phyloP scores from a whole-genome alignment of 2,329 filamentous ascomycete genomes.

The Monosporascus sp. region DNA sequence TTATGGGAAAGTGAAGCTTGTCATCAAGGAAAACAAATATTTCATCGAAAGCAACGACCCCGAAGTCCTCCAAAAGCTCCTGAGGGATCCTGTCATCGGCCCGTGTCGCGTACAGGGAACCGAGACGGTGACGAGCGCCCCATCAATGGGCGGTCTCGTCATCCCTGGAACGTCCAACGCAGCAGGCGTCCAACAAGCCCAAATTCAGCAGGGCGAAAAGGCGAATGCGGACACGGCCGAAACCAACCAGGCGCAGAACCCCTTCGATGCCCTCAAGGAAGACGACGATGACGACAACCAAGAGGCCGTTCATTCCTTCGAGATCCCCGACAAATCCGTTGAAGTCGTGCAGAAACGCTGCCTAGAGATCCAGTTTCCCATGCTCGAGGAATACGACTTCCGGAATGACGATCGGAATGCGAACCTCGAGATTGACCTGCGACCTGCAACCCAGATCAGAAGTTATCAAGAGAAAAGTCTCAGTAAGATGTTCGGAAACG shows the following conservation, averaged over 20 bases:
- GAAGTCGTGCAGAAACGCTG: slow-evolving; percentile 88
- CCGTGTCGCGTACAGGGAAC: slow-evolving; percentile 69
- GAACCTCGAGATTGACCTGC: slow-evolving; percentile 88
- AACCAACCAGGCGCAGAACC: slow-evolving; percentile 56
- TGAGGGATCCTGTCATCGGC: slow-evolving; percentile 79
- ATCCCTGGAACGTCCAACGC: slow-evolving; percentile 95
- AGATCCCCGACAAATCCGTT: slow-evolving; percentile 77
- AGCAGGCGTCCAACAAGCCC: slow-evolving; percentile 75
- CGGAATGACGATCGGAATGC: slow-evolving; percentile 84
- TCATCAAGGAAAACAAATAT: slow-evolving; percentile 90
- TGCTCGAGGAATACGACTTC: slow-evolving; percentile 97
- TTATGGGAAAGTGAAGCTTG: slow-evolving; percentile 93
- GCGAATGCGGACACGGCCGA: slow-evolving; percentile 42
- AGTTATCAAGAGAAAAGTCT: slow-evolving; percentile 95
- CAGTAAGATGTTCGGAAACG: slow-evolving; percentile 99
- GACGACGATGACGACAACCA: slow-evolving; percentile 85
- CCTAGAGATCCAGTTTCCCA: slow-evolving; percentile 76
- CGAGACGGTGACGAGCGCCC: slow-evolving; percentile 72
- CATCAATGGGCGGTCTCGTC: slow-evolving; percentile 79
- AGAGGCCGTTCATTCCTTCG: slow-evolving; percentile 87
- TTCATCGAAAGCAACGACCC: slow-evolving; percentile 91
- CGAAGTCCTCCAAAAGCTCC: slow-evolving; percentile 76
- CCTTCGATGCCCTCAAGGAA: slow-evolving; percentile 67
- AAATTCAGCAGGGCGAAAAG: slow-evolving; percentile 35
- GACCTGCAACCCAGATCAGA: slow-evolving; percentile 83